Percentiles rank a stretch among this genome's conserved stretches.
These are phyloP conservation scores for Crataegus laevigata DNA, from an alignment of 306 rosid species.

Conservation along the genomic window DNA sequence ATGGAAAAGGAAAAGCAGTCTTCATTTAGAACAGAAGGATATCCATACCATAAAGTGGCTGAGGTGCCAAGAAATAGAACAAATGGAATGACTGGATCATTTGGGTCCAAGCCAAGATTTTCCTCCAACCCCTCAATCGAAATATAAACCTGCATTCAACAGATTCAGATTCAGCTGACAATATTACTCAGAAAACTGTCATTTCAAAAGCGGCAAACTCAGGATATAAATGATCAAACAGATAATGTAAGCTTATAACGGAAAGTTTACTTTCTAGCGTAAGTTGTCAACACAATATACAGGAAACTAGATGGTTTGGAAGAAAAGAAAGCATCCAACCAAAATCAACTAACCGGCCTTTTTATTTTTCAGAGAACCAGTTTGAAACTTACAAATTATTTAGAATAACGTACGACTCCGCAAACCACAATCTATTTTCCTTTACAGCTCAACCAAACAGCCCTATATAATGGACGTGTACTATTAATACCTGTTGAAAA, in stretches of 20 bases:
- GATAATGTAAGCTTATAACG: neutral
- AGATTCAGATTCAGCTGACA: conserved; percentile 12
- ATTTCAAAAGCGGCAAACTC: neutral
- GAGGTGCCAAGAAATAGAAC: conserved; percentile 67
- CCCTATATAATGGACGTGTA: neutral
- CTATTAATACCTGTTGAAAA: conserved; percentile 51
- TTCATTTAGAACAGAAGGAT: conserved; percentile 27
- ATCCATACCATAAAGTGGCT: conserved; percentile 70
- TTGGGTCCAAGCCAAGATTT: conserved; percentile 80
- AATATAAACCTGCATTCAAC: conserved; percentile 43
- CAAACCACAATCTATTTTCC: neutral
- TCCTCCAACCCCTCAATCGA: conserved; percentile 66
- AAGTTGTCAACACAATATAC: neutral
- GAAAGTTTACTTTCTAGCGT: neutral
- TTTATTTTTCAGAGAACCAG: neutral
- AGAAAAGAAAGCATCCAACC: neutral
- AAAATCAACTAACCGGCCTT: neutral
- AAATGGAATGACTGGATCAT: conserved; percentile 83
- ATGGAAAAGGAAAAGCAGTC: conserved; percentile 6
- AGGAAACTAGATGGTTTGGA: neutral
- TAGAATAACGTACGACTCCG: neutral
- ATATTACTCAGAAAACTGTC: neutral
- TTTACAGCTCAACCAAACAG: neutral
- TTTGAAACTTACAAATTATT: neutral
- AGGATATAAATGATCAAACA: neutral